Base-by-base conservation (phyloP, 2,329 filamentous ascomycete species). In the Diaporthe nobilis region DNA sequence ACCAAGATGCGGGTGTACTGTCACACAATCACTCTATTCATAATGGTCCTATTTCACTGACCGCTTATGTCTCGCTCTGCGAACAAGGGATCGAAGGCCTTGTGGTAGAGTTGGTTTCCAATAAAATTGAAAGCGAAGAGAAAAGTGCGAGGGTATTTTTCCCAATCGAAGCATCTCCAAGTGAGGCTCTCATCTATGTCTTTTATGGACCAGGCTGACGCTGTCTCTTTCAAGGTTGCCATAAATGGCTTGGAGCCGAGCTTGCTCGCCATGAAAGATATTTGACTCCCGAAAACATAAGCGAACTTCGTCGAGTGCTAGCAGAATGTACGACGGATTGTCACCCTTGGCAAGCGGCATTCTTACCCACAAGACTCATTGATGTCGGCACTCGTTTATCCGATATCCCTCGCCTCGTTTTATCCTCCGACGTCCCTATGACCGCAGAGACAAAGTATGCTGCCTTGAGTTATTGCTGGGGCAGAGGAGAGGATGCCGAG, bases 401-500 rank as follows among this genome's bases (percentile, higher is more conserved):
- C 37, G 37, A 61, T 31, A 28, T 4, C 13, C 57, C 58, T 28
- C 58, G 37, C 13, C 58, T 61, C 22, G 37, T 42, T 5, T 8
- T 42, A 25, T 61, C 57, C 3, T 60, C 57, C 1, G 58, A 44
- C 1, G 22, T 28, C 12, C 13, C 9, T 5, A 5, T 42, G 12
- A 20, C n/a, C n/a, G 1, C 5, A 13, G 37, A 61, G n/a, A 20
- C 37, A 34, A 34, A 34, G 34, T 34, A 34, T 34, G 34, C 34
- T 34, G 34, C 34, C 34, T 34, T 34, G 34, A 42, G 58, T n/a
- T 61, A 61, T 13, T 61, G 58, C 58, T 61, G 58, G 58, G 58
- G 58, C 12, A 3, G 42, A 6, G 12, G 28, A 6, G 37, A 42
- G 12, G 37, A 61, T 1, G 58, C 37, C 1, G 8, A 61, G 37